Percentiles rank a stretch among this genome's conserved stretches.
phyloP scores from a whole-genome alignment of 768 basidiomycete species.

The Mrakia frigida region DNA sequence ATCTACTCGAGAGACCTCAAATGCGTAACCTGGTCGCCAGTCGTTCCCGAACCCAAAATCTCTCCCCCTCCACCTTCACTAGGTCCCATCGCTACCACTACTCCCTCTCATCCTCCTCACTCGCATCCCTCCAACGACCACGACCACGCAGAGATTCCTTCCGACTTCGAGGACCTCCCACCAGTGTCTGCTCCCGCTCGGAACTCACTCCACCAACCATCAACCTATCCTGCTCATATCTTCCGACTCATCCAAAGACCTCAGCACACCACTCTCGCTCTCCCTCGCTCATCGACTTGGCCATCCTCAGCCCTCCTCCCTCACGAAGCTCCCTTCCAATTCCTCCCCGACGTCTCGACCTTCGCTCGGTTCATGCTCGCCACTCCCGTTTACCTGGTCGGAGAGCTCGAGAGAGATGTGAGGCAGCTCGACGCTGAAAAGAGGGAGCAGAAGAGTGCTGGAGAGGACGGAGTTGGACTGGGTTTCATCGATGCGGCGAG shows the following conservation, averaged over 20 bases:
- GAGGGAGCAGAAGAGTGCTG: slow-evolving; percentile 57
- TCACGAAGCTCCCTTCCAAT: slow-evolving; percentile 91
- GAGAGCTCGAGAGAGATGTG: slow-evolving; percentile 67
- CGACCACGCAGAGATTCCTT: slow-evolving; percentile 24
- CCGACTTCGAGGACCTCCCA: slow-evolving; percentile 18
- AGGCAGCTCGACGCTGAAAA: slow-evolving; percentile 68
- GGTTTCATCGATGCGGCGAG: slow-evolving; percentile 76
- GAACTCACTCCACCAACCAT: background rate
- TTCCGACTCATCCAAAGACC: slow-evolving; percentile 86
- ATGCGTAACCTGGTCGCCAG: slow-evolving; percentile 73
- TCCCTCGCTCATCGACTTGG: slow-evolving; percentile 88
- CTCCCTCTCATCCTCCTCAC: background rate
- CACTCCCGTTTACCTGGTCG: slow-evolving; percentile 73
- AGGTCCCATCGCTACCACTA: background rate
- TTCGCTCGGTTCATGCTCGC: slow-evolving; percentile 96
- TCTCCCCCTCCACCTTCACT: slow-evolving; percentile 24
- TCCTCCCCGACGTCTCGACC: slow-evolving; percentile 80
- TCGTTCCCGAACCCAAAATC: slow-evolving; percentile 49
- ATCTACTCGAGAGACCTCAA: slow-evolving; percentile 86
- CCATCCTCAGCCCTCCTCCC: slow-evolving; percentile 86
- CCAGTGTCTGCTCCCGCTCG: background rate
- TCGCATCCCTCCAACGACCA: slow-evolving; percentile 19
- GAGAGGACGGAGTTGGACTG: slow-evolving; percentile 65
- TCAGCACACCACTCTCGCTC: slow-evolving; percentile 86
- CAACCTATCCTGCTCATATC: slow-evolving; percentile 34